phyloP scores from a whole-genome alignment of 257 asterid species.

The Solanum rostratum region DNA sequence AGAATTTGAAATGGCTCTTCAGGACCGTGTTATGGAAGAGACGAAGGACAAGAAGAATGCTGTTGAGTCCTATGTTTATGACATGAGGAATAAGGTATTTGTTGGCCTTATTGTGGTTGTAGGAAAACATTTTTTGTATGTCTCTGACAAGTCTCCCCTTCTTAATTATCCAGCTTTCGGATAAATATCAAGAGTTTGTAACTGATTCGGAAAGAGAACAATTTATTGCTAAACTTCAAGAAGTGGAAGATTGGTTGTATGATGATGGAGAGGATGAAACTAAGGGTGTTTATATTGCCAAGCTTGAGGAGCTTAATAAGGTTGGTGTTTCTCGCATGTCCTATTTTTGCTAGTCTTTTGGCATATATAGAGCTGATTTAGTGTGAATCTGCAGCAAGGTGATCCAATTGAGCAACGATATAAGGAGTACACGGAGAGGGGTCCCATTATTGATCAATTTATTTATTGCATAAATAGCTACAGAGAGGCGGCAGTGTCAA shows the following conservation, averaged over 20 bases:
- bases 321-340: neutral
- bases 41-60: conserved; percentile 96
- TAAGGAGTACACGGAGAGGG: conserved; percentile 72
- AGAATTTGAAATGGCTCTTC: conserved; percentile 96
- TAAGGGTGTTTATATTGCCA: conserved; percentile 57
- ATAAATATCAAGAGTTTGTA: conserved; percentile 57
- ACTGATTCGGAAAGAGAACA: conserved; percentile 69
- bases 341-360: neutral
- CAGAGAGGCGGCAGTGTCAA: conserved; percentile 72
- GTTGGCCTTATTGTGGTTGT: neutral
- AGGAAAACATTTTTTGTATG: neutral
- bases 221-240: conserved; percentile 62
- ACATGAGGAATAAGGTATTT: conserved; percentile 80
- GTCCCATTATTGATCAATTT: conserved; percentile 55
- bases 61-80: conserved; percentile 90
- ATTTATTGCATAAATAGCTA: conserved; percentile 58
- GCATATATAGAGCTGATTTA: neutral
- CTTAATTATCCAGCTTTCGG: conserved; percentile 49
- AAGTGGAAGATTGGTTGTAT: conserved; percentile 92
- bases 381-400: conserved; percentile 58
- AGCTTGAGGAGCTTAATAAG: conserved; percentile 80
- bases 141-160: neutral
- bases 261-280: conserved; percentile 97
- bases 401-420: conserved; percentile 80
- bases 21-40: conserved; percentile 97